Evolutionary conservation across 2,329 filamentous ascomycete species (phyloP).

Genomic region (Daldinia sp.): DNA sequence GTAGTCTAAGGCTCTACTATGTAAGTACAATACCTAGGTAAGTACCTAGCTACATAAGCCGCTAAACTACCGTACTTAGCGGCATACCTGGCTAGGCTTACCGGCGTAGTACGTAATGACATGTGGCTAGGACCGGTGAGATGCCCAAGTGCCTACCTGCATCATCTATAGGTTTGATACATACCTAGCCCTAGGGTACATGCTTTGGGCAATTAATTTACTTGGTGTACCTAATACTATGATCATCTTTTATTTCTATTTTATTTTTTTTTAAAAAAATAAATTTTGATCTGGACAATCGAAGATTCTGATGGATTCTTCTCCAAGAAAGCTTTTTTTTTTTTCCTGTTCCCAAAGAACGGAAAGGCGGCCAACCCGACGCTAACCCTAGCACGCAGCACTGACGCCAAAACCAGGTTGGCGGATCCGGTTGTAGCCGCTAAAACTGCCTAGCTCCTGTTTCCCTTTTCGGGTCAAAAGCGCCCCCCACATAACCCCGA

Average conservation of each 20-base stretch:
- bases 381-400: conserved; percentile 4
- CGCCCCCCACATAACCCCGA: neutral
- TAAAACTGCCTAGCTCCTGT: conserved; percentile 4
- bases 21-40: too few relatives aligned
- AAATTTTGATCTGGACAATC: conserved; percentile 6
- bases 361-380: conserved; percentile 25
- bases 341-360: too few relatives aligned
- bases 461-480: neutral
- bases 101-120: conserved; percentile 29
- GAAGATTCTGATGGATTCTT: too few relatives aligned
- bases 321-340: too few relatives aligned
- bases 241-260: too few relatives aligned
- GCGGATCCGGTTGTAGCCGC: conserved; percentile 33
- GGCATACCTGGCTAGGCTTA: conserved; percentile 20
- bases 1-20: too few relatives aligned
- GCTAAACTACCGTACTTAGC: conserved; percentile 17
- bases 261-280: too few relatives aligned
- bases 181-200: neutral
- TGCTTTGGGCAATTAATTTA: too few relatives aligned
- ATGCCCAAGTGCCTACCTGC: conserved; percentile 1
- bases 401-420: conserved; percentile 10
- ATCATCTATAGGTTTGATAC: neutral
- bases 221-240: too few relatives aligned
- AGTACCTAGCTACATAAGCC: neutral
- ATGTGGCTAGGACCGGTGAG: conserved; percentile 26